These are phyloP conservation scores for Suillus subluteus DNA, from an alignment of 768 basidiomycete species.

Conservation along the genomic window DNA sequence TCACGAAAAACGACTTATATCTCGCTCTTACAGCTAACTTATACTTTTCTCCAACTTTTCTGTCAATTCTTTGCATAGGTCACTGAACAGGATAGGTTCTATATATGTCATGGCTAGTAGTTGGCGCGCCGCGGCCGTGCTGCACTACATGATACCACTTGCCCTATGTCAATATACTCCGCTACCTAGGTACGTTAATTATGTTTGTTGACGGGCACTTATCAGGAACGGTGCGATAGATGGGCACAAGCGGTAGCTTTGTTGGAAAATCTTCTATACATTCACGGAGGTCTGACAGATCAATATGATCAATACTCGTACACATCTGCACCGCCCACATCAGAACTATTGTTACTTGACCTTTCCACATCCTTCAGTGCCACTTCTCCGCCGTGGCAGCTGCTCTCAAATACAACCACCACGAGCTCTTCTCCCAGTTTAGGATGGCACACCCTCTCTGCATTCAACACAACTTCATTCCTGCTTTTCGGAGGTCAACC, in stretches of 20 bases:
- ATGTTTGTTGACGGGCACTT: not conserved
- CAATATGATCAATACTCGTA: conserved; percentile 70
- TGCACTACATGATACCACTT: conserved; percentile 19
- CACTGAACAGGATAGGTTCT: not conserved
- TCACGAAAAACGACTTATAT: conserved; percentile 1
- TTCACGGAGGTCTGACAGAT: conserved; percentile 86
- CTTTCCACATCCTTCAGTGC: conserved; percentile 60
- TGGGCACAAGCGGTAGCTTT: conserved; percentile 82
- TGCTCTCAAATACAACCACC: conserved; percentile 43
- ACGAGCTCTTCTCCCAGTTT: conserved; percentile 58
- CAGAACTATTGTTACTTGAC: conserved; percentile 72
- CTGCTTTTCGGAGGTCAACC: conserved; percentile 81
- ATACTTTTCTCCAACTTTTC: conserved; percentile 11
- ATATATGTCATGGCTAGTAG: conserved; percentile 16
- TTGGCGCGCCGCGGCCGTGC: conserved; percentile 11
- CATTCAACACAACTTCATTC: conserved; percentile 54
- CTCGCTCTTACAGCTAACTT: conserved; percentile 17
- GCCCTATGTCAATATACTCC: conserved; percentile 29
- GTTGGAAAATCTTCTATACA: conserved; percentile 60
- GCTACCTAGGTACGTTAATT: conserved; percentile 25
- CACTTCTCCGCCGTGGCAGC: conserved; percentile 71
- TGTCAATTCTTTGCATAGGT: not conserved
- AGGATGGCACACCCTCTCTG: conserved; percentile 81
- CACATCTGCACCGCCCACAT: conserved; percentile 69
- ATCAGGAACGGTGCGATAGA: conserved; percentile 43